Base-by-base conservation (phyloP, 345 rosid species). In the Mercurialis annua region DNA sequence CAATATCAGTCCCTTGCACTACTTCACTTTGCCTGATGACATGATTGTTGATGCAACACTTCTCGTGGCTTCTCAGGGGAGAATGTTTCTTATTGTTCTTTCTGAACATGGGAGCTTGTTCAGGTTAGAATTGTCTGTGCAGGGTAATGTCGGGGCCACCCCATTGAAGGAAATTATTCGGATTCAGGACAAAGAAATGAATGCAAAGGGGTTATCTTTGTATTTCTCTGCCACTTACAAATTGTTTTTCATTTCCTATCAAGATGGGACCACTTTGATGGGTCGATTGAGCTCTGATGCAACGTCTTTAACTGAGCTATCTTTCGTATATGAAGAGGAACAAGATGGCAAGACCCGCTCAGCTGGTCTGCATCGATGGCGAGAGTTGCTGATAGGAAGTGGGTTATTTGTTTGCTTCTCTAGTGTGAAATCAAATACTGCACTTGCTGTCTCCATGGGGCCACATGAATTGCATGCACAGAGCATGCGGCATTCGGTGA, bases 341-440 rank as follows among this genome's bases (percentile, higher is more conserved):
- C 87, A 85, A 72, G 96, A 89, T 73, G 86, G 84, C 68, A 87
- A 84, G 81, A 75, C 71, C 34, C 79, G 75, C 54, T 72, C 92
- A 71, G 97, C 93, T 71, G 92, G 89, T 70, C 76, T 94, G 77
- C 95, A 89, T 81, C 95, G 86, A 64, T 94, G 98, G 98, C 89
- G 82, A 76, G 96, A 91, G 77, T 80, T 91, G 75, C 81, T 85
- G 67, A 77, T 66, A 79, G 90, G 96, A 68, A 82, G 86, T 75
- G 97, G 97, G 42, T 71, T 94, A 52, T 91, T 89, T 75, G 84
- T 76, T 78, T 84, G 96, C 82, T 89, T 86, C 73, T 94, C 99
- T 12, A 82, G 85, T 68, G 38, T 75, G 72, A 94, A 89, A 73
- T 83, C 89, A 29, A 91, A 91, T 80, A 66, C 90, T 76, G 92